Conservation (phyloP, 2,329 filamentous ascomycete species). For the Aspergillus eucalypticola region DNA sequence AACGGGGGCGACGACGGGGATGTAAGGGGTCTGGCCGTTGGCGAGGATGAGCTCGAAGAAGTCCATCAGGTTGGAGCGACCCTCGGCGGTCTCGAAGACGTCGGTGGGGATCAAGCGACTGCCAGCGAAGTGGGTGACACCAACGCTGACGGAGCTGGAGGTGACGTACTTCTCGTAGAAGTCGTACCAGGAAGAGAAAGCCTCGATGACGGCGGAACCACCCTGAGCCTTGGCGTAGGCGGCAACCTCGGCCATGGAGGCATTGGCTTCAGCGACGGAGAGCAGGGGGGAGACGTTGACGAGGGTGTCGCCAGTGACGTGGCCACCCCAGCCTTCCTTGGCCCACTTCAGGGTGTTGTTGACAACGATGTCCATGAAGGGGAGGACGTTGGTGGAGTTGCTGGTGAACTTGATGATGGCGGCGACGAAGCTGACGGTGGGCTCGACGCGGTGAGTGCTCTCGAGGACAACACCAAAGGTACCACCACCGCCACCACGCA, state of each 20-base stretch:
- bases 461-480: conserved; percentile 21
- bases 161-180: conserved; percentile 22
- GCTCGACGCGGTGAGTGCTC: conserved; percentile 19
- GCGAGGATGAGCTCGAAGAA: conserved; percentile 14
- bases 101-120: conserved; percentile 22
- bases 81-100: conserved; percentile 19
- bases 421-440: conserved; percentile 10
- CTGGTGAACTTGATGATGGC: conserved; percentile 21
- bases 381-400: conserved; percentile 18
- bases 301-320: conserved; percentile 22
- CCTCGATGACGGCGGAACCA: conserved; percentile 17
- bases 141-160: conserved; percentile 19
- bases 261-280: conserved; percentile 14
- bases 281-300: conserved; percentile 20
- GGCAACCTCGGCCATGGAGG: conserved; percentile 14
- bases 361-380: conserved; percentile 25
- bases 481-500: conserved; percentile 22
- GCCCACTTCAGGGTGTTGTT: conserved; percentile 25
- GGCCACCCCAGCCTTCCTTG: conserved; percentile 25
- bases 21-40: conserved; percentile 16
- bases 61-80: conserved; percentile 16
- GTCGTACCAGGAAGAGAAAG: conserved; percentile 21
- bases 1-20: conserved; percentile 20
- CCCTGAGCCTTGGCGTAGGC: conserved; percentile 16
- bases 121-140: conserved; percentile 20